Percentiles rank a stretch among this genome's conserved stretches.
phyloP scores from a whole-genome alignment of 352 stramenopile species.

The Plasmopara halstedii region DNA sequence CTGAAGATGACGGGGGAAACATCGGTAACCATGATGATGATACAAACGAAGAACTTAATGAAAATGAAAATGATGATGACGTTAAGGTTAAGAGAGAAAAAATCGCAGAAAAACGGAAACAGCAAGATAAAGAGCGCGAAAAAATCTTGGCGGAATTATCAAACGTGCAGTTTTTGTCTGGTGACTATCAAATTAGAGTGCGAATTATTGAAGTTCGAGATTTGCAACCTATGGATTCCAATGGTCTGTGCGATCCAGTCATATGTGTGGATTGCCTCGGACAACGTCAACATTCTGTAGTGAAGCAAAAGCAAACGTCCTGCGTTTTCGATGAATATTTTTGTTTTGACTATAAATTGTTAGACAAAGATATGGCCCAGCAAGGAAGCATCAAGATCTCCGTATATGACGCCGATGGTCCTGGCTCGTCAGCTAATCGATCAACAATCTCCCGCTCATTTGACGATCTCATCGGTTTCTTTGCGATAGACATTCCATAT shows the following conservation, averaged over 20 bases:
- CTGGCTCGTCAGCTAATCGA: constrained; percentile 19
- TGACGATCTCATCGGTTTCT: constrained; percentile 84
- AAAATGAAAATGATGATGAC: constrained; percentile 27
- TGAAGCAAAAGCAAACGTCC: constrained; percentile 79
- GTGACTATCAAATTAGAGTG: constrained; percentile 83
- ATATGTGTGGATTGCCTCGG: constrained; percentile 78
- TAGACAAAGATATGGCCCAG: constrained; percentile 71
- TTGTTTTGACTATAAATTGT: constrained; percentile 81
- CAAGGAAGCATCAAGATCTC: constrained; percentile 72
- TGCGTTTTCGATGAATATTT: constrained; percentile 89
- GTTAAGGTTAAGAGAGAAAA: constrained; percentile 27
- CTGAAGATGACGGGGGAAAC: constrained; percentile 13
- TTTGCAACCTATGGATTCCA: constrained; percentile 80
- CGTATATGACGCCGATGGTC: constrained; percentile 74
- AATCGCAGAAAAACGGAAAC: constrained; percentile 48
- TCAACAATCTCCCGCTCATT: constrained; percentile 24
- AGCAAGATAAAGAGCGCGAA: constrained; percentile 60
- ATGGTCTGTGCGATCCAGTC: constrained; percentile 85
- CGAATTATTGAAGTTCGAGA: constrained; percentile 88
- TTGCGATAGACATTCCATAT: constrained; percentile 76
- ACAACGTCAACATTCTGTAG: constrained; percentile 67
- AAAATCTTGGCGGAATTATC: constrained; percentile 71
- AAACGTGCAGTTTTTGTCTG: constrained; percentile 64
- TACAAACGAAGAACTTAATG: constrained; percentile 22
- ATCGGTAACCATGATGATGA: constrained; percentile 28